Base-by-base conservation (phyloP, 2,329 filamentous ascomycete genomes). In the Phyllosticta citriasiana region DNA sequence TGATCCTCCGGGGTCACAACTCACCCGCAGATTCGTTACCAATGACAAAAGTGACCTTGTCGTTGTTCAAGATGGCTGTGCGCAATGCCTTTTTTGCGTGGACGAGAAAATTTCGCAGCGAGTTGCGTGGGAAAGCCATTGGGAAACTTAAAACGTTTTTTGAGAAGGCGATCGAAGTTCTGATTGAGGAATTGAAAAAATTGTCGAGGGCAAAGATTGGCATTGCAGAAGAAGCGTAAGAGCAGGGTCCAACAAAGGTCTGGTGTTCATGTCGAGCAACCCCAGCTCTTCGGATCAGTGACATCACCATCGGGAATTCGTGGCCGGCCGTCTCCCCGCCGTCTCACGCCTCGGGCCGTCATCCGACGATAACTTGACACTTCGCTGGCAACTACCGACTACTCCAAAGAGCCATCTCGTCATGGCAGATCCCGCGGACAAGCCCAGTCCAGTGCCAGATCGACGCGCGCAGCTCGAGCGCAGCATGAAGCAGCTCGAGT, bases 1-100 rank as follows among this genome's bases (percentile, higher is more conserved):
- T 40, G n/a, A 51, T 16, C 58, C 66, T 51, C 55, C 26, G 40
- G 35, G 56, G 33, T 50, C 47, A 54, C 53, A 53, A 16, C 47
- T 64, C 61, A 77, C 76, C 77, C 40, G 79, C 80, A 57, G 79
- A 81, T 68, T 82, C 79, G 66, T 82, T 82, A 64, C 80, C 80
- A 64, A 82, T 77, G 16, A 82, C 79, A 63, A 82, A 72, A 3
- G 78, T 78, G 30, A 80, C 68, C 26, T 74, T 74, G 26, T 74
- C 70, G 53, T 71, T 71, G 25, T 72, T 70, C 30, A 72, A 67
- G 59, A 77, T 71, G 1, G 76, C 73, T 55, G 71, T 69, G 22
- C 73, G 72, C 10, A 82, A 70, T 27, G 72, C 70, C 35, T 66
- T 66, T 64, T 77, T 80, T 1, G 79, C 78, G 26, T 76, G 70